Conservation (phyloP, 192 early-diverging fungal genomes). For the Coemansia sp. region DNA sequence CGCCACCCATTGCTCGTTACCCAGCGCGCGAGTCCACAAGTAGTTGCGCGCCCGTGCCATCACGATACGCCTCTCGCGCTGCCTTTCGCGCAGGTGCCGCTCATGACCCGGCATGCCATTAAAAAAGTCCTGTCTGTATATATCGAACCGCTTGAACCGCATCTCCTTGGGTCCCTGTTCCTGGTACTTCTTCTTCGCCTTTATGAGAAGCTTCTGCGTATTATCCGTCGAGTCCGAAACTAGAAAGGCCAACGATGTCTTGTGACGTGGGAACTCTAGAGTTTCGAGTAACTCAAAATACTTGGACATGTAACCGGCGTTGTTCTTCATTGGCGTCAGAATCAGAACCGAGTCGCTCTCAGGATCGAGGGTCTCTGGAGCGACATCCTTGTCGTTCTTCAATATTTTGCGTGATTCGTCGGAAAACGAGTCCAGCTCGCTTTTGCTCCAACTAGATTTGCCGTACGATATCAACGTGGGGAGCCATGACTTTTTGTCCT, state of each 20-base stretch:
- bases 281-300: conserved; percentile 63
- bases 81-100: conserved; percentile 61
- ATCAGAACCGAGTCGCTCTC: conserved; percentile 57
- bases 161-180: conserved; percentile 43
- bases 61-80: conserved; percentile 59
- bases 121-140: conserved; percentile 65
- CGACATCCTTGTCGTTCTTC: conserved; percentile 28
- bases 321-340: conserved; percentile 69
- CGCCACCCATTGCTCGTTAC: conserved; percentile 69
- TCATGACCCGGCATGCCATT: conserved; percentile 54
- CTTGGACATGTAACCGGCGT: conserved; percentile 56
- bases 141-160: conserved; percentile 61
- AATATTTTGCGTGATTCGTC: conserved; percentile 32
- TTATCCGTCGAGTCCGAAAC: conserved; percentile 64
- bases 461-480: conserved; percentile 11
- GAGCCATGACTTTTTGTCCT: conserved; percentile 36
- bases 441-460: background rate
- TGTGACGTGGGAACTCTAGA: conserved; percentile 62
- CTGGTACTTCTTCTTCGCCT: conserved; percentile 45
- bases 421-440: conserved; percentile 9
- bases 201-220: conserved; percentile 59
- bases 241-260: conserved; percentile 68
- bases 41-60: conserved; percentile 68
- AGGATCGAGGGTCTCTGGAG: conserved; percentile 31
- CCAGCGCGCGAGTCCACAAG: conserved; percentile 60